A percentile compares a stretch with the other conserved stretches of the same genome.
These are phyloP conservation scores for Trichoderma sp. DNA, from an alignment of 2,329 filamentous ascomycete species.

Conservation along the genomic window DNA sequence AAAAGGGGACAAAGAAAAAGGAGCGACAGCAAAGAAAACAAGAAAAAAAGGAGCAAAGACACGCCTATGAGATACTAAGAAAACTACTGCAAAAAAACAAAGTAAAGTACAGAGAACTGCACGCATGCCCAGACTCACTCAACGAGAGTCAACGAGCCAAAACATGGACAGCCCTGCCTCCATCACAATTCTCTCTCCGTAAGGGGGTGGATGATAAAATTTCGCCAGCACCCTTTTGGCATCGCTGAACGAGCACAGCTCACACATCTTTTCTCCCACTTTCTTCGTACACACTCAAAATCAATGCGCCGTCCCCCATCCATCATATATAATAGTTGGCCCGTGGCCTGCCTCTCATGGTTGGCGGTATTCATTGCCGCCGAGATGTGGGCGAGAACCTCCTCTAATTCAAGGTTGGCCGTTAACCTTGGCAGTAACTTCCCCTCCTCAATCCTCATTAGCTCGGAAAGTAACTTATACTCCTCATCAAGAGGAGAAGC, in stretches of 20 bases:
- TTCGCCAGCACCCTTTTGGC: background rate
- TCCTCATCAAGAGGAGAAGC: background rate
- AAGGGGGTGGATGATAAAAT: background rate
- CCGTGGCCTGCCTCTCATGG: background rate
- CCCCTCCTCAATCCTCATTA: background rate
- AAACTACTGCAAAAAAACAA: conserved; percentile 15
- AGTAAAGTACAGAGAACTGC: conserved; percentile 19
- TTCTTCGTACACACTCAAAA: conserved; percentile 5
- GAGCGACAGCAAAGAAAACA: background rate
- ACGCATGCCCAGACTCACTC: background rate
- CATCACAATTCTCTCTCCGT: background rate
- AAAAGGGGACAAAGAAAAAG: background rate
- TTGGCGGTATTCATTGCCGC: background rate
- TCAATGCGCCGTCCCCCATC: conserved; percentile 19
- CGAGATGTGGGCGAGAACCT: conserved; percentile 17
- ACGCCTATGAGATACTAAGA: conserved; percentile 20
- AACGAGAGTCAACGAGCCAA: background rate
- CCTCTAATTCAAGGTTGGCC: background rate
- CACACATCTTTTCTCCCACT: background rate
- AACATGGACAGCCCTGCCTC: background rate
- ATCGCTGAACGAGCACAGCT: background rate
- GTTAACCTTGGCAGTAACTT: background rate
- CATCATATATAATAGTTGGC: conserved; percentile 16
- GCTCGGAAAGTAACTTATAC: background rate
- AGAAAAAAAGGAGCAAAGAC: conserved; percentile 7